Evolutionary conservation across 2,329 filamentous ascomycete species (phyloP).

Genomic region (Apiospora hydei): DNA sequence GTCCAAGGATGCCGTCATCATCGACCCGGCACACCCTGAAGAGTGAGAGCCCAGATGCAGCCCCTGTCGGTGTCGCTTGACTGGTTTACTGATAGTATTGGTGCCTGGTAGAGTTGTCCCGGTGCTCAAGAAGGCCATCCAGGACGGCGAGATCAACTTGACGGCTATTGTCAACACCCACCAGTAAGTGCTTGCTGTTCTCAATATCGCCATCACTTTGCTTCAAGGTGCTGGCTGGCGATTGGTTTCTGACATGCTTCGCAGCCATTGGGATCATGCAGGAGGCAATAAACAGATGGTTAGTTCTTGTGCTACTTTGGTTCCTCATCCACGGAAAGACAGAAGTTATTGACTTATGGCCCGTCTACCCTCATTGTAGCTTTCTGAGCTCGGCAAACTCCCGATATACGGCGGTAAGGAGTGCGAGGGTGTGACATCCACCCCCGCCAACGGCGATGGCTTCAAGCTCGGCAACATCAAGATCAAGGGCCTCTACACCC

Average conservation of each 20-base stretch:
- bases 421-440: constrained; percentile 80
- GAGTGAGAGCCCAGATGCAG: constrained; percentile 61
- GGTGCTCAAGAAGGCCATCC: constrained; percentile 75
- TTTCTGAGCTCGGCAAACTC: constrained; percentile 62
- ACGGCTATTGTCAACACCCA: constrained; percentile 95
- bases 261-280: constrained; percentile 90
- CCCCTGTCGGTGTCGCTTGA: not conserved
- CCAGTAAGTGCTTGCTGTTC: constrained; percentile 70
- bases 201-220: not conserved
- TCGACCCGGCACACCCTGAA: constrained; percentile 80
- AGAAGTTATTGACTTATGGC: not conserved
- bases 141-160: constrained; percentile 77
- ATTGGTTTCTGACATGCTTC: constrained; percentile 26
- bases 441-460: constrained; percentile 75
- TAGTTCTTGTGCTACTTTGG: constrained; percentile 37
- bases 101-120: constrained; percentile 59
- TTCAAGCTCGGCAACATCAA: constrained; percentile 87
- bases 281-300: constrained; percentile 89
- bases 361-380: constrained; percentile 32
- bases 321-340: not conserved
- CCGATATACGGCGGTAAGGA: constrained; percentile 88
- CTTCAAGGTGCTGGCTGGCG: not conserved
- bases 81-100: constrained; percentile 24
- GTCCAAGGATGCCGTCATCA: constrained; percentile 78
- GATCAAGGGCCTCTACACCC: constrained; percentile 90